Percentiles rank a stretch among this genome's conserved stretches.
phyloP scores from a whole-genome alignment of 441 rosid species.

The Bruguiera hainesii region DNA sequence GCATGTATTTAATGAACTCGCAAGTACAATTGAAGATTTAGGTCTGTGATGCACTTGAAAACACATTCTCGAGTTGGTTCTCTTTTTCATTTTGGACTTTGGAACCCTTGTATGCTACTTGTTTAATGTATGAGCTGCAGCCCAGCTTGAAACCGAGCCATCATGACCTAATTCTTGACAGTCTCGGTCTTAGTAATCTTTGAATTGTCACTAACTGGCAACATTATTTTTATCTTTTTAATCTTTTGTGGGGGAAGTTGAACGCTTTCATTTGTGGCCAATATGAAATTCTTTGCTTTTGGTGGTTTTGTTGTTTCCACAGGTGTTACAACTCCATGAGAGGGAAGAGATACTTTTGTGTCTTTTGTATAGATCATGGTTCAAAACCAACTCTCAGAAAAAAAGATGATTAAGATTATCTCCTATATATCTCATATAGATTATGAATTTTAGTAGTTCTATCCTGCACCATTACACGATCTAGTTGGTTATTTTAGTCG shows the following conservation, averaged over 20 bases:
- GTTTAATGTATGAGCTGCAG: conserved; percentile 10
- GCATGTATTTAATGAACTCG: conserved; percentile 22
- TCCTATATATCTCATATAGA: too few species aligned
- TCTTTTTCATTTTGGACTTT: conserved; percentile 6
- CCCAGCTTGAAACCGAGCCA: background rate
- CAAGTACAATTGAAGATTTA: conserved; percentile 21
- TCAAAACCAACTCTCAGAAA: too few species aligned
- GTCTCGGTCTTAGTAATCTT: conserved; percentile 2
- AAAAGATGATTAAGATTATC: too few species aligned
- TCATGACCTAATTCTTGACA: background rate
- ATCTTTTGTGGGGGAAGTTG: conserved; percentile 9
- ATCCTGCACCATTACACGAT: too few species aligned
- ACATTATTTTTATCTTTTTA: conserved; percentile 4
- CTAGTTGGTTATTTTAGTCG: too few species aligned
- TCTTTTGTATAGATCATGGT: too few species aligned
- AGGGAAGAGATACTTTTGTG: too few species aligned
- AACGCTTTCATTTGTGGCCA: background rate
- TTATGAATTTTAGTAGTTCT: too few species aligned
- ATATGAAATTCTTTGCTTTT: conserved; percentile 14
- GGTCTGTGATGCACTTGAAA: conserved; percentile 18
- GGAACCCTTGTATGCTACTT: conserved; percentile 18
- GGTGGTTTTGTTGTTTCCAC: conserved; percentile 6
- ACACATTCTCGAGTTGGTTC: conserved; percentile 12
- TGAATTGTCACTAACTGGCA: background rate
- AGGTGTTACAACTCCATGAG: too few species aligned